A percentile compares a stretch with the other conserved stretches of the same genome.
phyloP scores from a whole-genome alignment of 305 asterid species.

The Solanum hybrid region DNA sequence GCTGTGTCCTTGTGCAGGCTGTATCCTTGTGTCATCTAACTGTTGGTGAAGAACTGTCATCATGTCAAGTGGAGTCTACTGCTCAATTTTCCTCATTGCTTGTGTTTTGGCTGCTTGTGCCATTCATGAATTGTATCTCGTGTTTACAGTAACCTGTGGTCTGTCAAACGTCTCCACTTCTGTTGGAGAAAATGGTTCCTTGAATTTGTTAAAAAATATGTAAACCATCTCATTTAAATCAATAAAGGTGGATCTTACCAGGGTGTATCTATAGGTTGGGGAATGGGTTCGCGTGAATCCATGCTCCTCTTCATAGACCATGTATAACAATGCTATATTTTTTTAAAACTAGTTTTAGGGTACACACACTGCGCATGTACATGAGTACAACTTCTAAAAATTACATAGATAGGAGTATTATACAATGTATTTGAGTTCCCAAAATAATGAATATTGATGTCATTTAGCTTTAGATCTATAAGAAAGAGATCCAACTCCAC shows the following conservation, averaged over 20 bases:
- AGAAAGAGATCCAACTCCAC: background rate
- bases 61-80: background rate
- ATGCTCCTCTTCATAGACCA: background rate
- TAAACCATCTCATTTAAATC: background rate
- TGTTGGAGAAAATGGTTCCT: background rate
- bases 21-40: background rate
- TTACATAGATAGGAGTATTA: background rate
- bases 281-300: background rate
- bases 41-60: background rate
- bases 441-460: background rate
- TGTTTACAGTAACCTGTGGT: background rate
- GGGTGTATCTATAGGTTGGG: background rate
- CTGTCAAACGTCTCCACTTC: background rate
- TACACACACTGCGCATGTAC: background rate
- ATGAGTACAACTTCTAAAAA: background rate
- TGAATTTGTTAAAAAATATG: background rate
- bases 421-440: background rate
- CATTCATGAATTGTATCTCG: background rate
- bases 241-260: background rate
- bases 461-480: background rate
- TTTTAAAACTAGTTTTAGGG: background rate
- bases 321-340: background rate
- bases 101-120: background rate
- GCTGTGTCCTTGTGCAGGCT: background rate
- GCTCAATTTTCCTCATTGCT: background rate